A percentile compares a stretch with the other conserved stretches of the same genome.
phyloP scores from a whole-genome alignment of 2,329 filamentous ascomycete species.

The Alternaria sp. region DNA sequence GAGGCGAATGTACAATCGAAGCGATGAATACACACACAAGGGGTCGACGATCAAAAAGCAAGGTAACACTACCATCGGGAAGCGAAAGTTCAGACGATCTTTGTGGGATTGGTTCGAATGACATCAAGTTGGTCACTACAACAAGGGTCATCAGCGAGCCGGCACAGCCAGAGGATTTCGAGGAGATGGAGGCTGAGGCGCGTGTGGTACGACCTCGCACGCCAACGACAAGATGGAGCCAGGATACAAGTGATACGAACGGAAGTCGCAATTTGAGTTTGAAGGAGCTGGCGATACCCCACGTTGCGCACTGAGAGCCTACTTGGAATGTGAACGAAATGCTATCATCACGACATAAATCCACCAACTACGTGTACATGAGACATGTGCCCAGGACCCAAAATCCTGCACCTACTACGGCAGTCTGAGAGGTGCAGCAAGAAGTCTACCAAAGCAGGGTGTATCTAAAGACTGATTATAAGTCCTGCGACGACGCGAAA shows the following conservation, averaged over 20 bases:
- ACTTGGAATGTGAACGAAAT: background rate
- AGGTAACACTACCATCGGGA: constrained; percentile 26
- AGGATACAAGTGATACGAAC: constrained; percentile 31
- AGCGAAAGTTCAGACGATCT: constrained; percentile 42
- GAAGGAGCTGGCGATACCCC: constrained; percentile 14
- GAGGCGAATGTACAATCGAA: constrained; percentile 58
- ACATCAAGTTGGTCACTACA: constrained; percentile 49
- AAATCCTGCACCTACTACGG: background rate
- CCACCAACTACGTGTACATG: background rate
- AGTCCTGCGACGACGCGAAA: background rate
- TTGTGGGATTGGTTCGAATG: constrained; percentile 28
- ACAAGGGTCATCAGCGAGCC: constrained; percentile 47
- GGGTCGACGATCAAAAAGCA: constrained; percentile 21
- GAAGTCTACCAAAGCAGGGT: background rate
- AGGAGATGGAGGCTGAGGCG: constrained; percentile 42
- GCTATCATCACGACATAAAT: background rate
- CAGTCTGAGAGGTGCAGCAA: too few relatives aligned
- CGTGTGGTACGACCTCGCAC: constrained; percentile 36
- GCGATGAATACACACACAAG: constrained; percentile 22
- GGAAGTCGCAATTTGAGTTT: constrained; percentile 25
- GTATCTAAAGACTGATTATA: background rate
- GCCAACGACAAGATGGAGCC: constrained; percentile 45
- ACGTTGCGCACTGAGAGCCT: constrained; percentile 13
- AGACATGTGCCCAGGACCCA: background rate
- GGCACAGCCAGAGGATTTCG: constrained; percentile 43